Evolutionary conservation across 495 filamentous ascomycete species (phyloP), one percentile per base, ranked within the genome.

Genomic region (Penicillium salamii): DNA sequence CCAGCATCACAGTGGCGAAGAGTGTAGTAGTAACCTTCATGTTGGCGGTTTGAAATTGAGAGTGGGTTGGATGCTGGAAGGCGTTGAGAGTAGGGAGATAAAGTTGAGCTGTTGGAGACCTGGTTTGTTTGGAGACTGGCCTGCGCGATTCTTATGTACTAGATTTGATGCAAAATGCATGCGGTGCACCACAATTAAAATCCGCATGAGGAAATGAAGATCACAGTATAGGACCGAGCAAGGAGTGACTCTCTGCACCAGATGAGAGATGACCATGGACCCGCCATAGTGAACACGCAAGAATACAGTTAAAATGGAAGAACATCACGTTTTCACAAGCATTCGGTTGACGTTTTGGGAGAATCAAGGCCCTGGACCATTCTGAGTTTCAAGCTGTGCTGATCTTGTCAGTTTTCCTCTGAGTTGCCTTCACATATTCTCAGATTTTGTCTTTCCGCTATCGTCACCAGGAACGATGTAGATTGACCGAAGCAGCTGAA

Each of bases 21-120:
- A 58, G 33, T 5, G 51, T 43, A 20, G 42, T 47, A 7, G 50
- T 46, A 48, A 68, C 41, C 47, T 66, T 68, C 67, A 70, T 70
- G 11, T 43, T 69, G 48, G 29, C 19, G 19, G 36, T 1, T 2
- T 18, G 21, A 20, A 7, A 3, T 7, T 28, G 20, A 6, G 5
- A 28, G 9, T 12, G 9, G 21, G 13, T 6, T 11, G 14, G 26
- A 19, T 1, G 13, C n/a, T 3, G 26, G 18, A 36, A 26, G 14
- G 42, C 12, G 41, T 36, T 46, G 18, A 19, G 18, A 31, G 33
- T 18, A 14, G 14, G 40, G 34, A 17, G 21, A 36, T 13, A 6
- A 7, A 21, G 14, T 39, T 13, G 36, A 26, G 21, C 15, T 17
- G 31, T 14, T 24, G 40, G 8, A 32, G 4, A 15, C 13, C 17